Evolutionary conservation across 306 rosid species (phyloP), one percentile per base, ranked within the genome.

Genomic region (Citrullus amarus): DNA sequence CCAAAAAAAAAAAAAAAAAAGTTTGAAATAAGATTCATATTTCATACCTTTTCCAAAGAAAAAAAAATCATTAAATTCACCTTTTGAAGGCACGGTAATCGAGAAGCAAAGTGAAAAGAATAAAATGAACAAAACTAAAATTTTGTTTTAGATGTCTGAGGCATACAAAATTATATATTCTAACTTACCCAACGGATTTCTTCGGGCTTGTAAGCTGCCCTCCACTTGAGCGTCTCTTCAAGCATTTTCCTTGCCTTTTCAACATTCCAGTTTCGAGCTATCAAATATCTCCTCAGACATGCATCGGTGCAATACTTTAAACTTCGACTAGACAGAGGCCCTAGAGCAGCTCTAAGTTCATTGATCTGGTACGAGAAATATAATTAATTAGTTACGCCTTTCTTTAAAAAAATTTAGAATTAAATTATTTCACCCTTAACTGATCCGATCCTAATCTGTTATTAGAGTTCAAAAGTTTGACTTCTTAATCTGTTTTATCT

Each of bases 181-280:
- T 0, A 12, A 10, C 41, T 55, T 80, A 86, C 89, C 87, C 87
- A 86, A 36, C 79, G 55, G 81, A 86, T 86, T 60, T 84, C 86
- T 84, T 84, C 89, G 2, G 98, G 98, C 83, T 86, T 92, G 83
- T 70, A 92, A 59, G 79, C 82, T 54, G 84, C 81, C 84, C 98
- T 90, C 98, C 97, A 92, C 65, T 48, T 82, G 15, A 94, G 91
- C 4, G 98, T 84, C 17, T 90, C 97, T 50, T 84, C 89, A 82
- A 92, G 78, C 96, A 86, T 84, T 82, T 92, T 94, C 88, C 86
- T 89, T 13, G 97, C 65, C 79, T 92, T 92, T 6, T 80, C 84
- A 0, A 84, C 70, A 38, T 86, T 84, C 86, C 89, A 82, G 34
- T 74, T 84, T 36, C 89, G 80, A 55, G 89, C 89, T 55, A 77